Evolutionary conservation across 352 stramenopile genomes (phyloP).

Genomic region (Pythium rishiriense): DNA sequence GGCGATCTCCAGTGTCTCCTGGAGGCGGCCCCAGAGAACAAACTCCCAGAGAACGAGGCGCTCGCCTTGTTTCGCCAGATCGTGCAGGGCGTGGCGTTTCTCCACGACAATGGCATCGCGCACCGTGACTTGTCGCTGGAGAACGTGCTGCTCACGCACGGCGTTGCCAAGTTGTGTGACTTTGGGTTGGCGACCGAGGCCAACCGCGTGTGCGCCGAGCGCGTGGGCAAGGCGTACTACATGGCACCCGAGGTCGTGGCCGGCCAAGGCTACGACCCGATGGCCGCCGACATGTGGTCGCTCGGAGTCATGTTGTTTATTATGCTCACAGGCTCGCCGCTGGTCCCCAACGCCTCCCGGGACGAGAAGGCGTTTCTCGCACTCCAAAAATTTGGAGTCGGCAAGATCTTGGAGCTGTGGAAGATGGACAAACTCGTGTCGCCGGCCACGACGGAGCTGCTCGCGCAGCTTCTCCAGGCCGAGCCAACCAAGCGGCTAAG

Average conservation of each 20-base stretch:
- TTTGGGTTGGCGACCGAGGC: no score
- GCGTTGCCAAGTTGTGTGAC: no score
- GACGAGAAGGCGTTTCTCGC: conserved; percentile 34
- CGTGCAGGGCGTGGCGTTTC: no score
- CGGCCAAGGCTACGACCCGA: conserved; percentile 32
- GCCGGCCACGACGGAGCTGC: conserved; percentile 24
- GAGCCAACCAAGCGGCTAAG: conserved; percentile 33
- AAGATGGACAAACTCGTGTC: conserved; percentile 38
- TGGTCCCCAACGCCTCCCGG: conserved; percentile 33
- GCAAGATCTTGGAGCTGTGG: conserved; percentile 49
- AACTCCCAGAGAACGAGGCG: conserved; percentile 29
- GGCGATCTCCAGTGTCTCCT: conserved; percentile 41
- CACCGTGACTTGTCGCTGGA: no score
- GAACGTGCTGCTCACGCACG: no score
- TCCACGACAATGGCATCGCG: no score
- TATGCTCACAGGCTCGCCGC: no score
- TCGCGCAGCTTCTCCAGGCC: conserved; percentile 38
- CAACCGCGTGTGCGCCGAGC: no score
- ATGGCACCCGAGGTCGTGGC: conserved; percentile 27
- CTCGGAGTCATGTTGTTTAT: conserved; percentile 53
- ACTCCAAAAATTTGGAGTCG: conserved; percentile 41
- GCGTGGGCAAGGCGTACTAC: no score
- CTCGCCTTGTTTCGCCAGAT: no score
- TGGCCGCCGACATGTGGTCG: conserved; percentile 52
- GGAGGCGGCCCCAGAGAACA: conserved; percentile 11